A percentile compares a stretch with the other conserved stretches of the same genome.
Evolutionary conservation across 2,329 filamentous ascomycete genomes (phyloP).

Genomic region (Tolypocladium album): DNA sequence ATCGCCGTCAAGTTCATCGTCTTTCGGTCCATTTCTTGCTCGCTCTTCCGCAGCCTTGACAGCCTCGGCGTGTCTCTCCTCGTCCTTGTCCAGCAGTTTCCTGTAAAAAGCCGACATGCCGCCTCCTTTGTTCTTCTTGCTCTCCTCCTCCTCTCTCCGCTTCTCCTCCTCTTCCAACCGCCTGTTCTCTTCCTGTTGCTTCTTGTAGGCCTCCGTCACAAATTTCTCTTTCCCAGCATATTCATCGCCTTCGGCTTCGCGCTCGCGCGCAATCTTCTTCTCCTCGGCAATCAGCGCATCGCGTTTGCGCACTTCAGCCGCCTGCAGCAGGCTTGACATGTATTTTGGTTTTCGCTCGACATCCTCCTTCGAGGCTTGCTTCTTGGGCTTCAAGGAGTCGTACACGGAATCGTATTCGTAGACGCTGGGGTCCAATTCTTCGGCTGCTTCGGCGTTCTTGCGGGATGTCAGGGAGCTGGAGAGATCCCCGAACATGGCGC

Average conservation of each 20-base stretch:
- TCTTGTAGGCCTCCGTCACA: conserved; percentile 73
- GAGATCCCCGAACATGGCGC: conserved; percentile 50
- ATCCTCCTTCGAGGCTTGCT: conserved; percentile 42
- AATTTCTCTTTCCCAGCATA: conserved; percentile 79
- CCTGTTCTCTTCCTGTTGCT: conserved; percentile 66
- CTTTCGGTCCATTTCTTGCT: conserved; percentile 26
- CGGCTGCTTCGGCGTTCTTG: conserved; percentile 53
- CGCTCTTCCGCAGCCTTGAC: conserved; percentile 55
- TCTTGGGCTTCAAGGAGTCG: conserved; percentile 61
- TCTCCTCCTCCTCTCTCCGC: conserved; percentile 51
- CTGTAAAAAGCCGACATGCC: conserved; percentile 75
- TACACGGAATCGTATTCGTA: conserved; percentile 83
- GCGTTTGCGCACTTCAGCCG: conserved; percentile 66
- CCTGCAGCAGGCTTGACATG: conserved; percentile 62
- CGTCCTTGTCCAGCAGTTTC: conserved; percentile 59
- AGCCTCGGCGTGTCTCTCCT: conserved; percentile 58
- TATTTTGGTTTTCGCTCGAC: conserved; percentile 62
- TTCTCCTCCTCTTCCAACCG: conserved; percentile 63
- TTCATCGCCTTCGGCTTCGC: conserved; percentile 70
- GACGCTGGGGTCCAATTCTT: conserved; percentile 59
- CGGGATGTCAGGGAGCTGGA: conserved; percentile 54
- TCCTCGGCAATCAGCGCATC: conserved; percentile 71
- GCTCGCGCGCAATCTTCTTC: conserved; percentile 66
- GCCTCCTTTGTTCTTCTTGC: conserved; percentile 49
- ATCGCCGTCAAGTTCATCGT: conserved; percentile 16